These are phyloP conservation scores for Quillaja saponaria DNA, from an alignment of 306 rosid genomes.

Conservation along the genomic window DNA sequence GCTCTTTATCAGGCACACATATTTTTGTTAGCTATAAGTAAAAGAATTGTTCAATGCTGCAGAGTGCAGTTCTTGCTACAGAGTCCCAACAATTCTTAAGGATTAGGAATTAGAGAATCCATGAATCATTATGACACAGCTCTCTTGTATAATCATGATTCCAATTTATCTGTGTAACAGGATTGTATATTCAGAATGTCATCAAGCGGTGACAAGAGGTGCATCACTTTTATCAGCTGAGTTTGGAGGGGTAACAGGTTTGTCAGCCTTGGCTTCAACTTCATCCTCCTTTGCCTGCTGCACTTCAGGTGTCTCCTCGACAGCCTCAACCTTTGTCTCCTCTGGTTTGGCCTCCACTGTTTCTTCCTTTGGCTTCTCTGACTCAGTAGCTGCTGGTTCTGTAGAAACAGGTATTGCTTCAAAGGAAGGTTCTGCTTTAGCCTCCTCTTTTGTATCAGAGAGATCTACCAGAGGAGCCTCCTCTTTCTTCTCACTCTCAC, in stretches of 20 bases:
- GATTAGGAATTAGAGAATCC: too few relatives aligned
- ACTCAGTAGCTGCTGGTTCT: background rate
- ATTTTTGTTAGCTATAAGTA: too few relatives aligned
- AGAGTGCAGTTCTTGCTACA: too few relatives aligned
- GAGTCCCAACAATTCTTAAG: too few relatives aligned
- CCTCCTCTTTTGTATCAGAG: conserved; percentile 34
- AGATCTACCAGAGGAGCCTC: conserved; percentile 41
- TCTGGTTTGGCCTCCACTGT: conserved; percentile 24
- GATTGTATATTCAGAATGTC: background rate
- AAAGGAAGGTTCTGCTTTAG: conserved; percentile 17
- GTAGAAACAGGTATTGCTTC: background rate
- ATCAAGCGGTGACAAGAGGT: conserved; percentile 31
- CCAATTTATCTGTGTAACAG: background rate
- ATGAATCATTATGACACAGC: background rate
- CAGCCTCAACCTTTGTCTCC: conserved; percentile 30
- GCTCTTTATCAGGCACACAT: too few relatives aligned
- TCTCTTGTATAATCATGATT: background rate
- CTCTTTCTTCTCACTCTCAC: conserved; percentile 37
- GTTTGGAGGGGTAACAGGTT: conserved; percentile 18
- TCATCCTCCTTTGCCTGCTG: conserved; percentile 25
- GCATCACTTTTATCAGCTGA: conserved; percentile 31
- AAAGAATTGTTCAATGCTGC: too few relatives aligned
- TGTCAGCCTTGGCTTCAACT: background rate
- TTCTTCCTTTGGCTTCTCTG: conserved; percentile 27
- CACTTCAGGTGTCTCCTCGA: conserved; percentile 11